Evolutionary conservation across 176 grass and related monocot genomes (phyloP), one percentile per base, ranked within the genome.

Genomic region (Oryza punctata): DNA sequence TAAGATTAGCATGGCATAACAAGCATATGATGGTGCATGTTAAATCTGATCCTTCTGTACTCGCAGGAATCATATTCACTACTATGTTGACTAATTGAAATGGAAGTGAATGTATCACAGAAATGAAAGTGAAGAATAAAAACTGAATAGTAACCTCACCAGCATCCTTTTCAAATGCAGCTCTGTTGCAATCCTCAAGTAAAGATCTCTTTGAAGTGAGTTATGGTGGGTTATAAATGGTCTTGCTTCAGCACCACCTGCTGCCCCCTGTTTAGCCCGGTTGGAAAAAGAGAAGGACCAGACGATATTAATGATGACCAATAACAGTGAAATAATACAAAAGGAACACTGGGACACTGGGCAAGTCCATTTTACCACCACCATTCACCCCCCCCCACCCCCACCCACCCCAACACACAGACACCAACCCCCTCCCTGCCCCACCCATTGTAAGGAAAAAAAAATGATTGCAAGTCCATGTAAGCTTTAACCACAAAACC

Each of bases 181-280:
- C 63, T 98, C 96, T 7, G 96, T 98, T 81, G 96, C 96, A 75
- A 98, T 98, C 83, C 93, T 98, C 83, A 98, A 87, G 87, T 94
- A 98, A 81, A 98, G 96, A 92, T 98, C 93, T 88, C 96, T 98
- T 84, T 94, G 93, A 45, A 98, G 91, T 57, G 96, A 98, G 83
- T 98, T 98, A 89, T 95, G 96, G 72, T 98, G 90, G 75, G 93
- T 98, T 68, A 98, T 88, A 63, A 98, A 95, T 67, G 96, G 96
- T 63, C 96, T 95, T 82, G 96, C 96, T 92, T 98, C 96, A 75
- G 96, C 96, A 75, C 96, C 96, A 69, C 96, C 96, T 83, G 87
- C 93, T 85, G 87, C 89, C 73, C 91, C 93, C 96, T 98, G 76
- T 79, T 90, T 73, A 85, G 46, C 64, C 77, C 87, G 41, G 81